phyloP scores from a whole-genome alignment of 768 basidiomycete genomes.

The Russula griseocarnosa region DNA sequence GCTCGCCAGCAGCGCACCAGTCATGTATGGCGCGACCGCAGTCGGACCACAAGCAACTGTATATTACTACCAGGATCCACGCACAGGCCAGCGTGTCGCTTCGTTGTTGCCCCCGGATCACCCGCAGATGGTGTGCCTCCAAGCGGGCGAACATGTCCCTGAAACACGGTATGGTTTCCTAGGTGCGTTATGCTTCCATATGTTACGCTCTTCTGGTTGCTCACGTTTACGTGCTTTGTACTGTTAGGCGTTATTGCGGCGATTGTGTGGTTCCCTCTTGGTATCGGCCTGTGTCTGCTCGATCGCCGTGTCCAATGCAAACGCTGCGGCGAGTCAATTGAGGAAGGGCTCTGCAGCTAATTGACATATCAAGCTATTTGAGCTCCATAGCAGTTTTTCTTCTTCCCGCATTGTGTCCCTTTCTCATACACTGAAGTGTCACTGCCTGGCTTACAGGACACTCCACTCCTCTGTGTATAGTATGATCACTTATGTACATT shows the following conservation, averaged over 20 bases:
- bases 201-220: background rate
- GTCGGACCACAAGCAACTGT: conserved; percentile 22
- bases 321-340: conserved; percentile 43
- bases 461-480: background rate
- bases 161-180: conserved; percentile 65
- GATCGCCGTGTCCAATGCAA: conserved; percentile 66
- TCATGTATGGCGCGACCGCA: conserved; percentile 11
- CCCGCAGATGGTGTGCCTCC: conserved; percentile 84
- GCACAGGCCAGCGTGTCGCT: conserved; percentile 38
- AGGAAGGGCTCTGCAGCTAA: conserved; percentile 33
- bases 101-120: conserved; percentile 71
- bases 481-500: background rate
- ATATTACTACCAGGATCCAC: conserved; percentile 34
- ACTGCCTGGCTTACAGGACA: background rate
- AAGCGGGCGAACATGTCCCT: conserved; percentile 62
- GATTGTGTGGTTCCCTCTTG: conserved; percentile 82
- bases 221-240: background rate
- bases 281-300: conserved; percentile 71
- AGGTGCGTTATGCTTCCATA: conserved; percentile 43
- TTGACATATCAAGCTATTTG: background rate
- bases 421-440: background rate
- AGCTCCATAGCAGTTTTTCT: background rate
- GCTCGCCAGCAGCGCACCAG: background rate
- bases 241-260: conserved; percentile 70
- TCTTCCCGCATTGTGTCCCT: background rate